Percentiles rank a stretch among this genome's conserved stretches.
phyloP scores from a whole-genome alignment of 805 yeast genomes.

The Yarrowia sp. region DNA sequence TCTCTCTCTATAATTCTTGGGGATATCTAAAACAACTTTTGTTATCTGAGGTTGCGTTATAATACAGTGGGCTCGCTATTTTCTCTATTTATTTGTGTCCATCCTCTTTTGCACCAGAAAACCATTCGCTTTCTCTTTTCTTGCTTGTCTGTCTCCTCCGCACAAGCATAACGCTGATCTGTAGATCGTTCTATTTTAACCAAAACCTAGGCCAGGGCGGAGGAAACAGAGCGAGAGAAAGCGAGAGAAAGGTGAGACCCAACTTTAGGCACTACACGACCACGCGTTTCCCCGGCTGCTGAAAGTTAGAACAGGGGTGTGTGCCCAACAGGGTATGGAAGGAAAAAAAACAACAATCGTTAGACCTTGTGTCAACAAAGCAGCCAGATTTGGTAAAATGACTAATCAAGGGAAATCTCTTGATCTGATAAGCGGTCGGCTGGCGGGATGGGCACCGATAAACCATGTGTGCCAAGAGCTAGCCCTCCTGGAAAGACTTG shows the following conservation, averaged over 20 bases:
- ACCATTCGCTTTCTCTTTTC: background rate
- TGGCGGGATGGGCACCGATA: too few species aligned
- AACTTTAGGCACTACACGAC: background rate
- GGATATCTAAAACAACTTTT: too few species aligned
- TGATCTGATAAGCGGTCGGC: too few species aligned
- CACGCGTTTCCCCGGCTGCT: slow-evolving; percentile 13
- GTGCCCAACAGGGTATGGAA: background rate
- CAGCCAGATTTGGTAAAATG: background rate
- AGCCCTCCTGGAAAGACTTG: background rate
- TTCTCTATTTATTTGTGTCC: slow-evolving; percentile 2
- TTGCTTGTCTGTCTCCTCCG: background rate
- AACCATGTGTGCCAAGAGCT: background rate
- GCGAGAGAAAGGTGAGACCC: background rate
- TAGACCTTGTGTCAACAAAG: background rate
- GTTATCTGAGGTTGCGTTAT: too few species aligned
- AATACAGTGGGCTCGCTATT: too few species aligned
- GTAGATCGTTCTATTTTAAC: slow-evolving; percentile 10
- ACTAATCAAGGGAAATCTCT: background rate
- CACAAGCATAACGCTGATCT: background rate
- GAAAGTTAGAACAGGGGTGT: slow-evolving; percentile 10
- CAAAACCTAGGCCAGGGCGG: background rate
- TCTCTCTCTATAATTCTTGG: too few species aligned
- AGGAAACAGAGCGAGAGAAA: too few species aligned
- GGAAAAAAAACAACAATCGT: background rate
- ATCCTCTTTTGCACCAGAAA: background rate